phyloP scores from a whole-genome alignment of 371 early-diverging fungal species.

The Rhizopus stolonifer region DNA sequence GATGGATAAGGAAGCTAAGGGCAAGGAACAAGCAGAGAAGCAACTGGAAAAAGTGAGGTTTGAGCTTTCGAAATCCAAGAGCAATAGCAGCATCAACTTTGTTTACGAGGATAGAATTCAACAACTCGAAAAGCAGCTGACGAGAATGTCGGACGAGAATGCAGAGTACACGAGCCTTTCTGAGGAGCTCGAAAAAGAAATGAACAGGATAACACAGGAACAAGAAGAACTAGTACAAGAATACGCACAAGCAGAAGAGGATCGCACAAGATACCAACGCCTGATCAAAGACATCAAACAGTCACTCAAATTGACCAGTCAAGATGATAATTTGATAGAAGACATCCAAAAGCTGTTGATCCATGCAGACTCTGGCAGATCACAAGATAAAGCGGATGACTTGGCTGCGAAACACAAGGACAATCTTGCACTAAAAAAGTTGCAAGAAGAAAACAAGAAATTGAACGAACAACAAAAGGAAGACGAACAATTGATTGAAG shows the following conservation, averaged over 20 bases:
- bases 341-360: constrained; percentile 3
- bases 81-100: background rate
- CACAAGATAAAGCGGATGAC: background rate
- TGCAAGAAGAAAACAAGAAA: background rate
- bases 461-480: background rate
- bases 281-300: constrained; percentile 7
- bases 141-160: constrained; percentile 34
- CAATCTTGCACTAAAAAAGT: background rate
- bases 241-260: constrained; percentile 19
- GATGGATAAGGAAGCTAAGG: background rate
- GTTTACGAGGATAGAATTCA: background rate
- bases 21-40: background rate
- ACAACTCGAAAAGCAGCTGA: constrained; percentile 17
- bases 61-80: background rate
- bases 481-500: constrained; percentile 5
- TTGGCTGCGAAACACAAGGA: background rate
- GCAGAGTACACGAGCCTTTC: constrained; percentile 29
- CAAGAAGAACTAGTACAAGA: constrained; percentile 19
- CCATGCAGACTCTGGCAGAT: background rate
- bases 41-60: background rate
- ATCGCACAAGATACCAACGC: background rate
- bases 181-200: constrained; percentile 35
- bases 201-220: constrained; percentile 25
- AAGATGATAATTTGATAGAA: constrained; percentile 2
- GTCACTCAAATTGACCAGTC: background rate